Evolutionary conservation across 2,329 filamentous ascomycete genomes (phyloP).

Genomic region (Hymenoscyphus fructigenus): DNA sequence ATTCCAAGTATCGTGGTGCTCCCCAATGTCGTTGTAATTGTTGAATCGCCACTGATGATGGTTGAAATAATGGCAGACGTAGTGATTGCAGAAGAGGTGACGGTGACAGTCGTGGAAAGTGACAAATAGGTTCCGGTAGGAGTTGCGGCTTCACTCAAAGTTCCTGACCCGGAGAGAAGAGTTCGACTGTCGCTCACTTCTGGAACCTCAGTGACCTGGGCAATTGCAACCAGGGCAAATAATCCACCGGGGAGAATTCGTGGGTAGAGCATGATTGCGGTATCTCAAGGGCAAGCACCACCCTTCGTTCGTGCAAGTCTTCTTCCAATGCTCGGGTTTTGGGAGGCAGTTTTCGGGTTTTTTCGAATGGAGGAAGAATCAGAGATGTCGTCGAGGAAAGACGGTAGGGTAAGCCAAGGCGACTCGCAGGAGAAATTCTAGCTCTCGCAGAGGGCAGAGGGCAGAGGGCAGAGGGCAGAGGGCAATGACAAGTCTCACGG

Average conservation of each 20-base stretch:
- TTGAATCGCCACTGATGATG: constrained; percentile 27
- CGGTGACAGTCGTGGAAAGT: constrained; percentile 38
- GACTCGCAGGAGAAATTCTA: not conserved
- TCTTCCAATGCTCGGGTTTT: not conserved
- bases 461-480: too few species aligned
- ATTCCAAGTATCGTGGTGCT: constrained; percentile 32
- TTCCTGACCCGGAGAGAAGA: constrained; percentile 21
- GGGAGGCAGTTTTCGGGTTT: not conserved
- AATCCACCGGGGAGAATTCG: constrained; percentile 29
- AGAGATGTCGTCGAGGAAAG: not conserved
- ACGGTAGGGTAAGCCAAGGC: not conserved
- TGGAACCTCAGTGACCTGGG: constrained; percentile 18
- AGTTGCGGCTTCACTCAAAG: constrained; percentile 28
- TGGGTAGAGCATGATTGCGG: constrained; percentile 27
- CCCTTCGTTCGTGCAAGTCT: not conserved
- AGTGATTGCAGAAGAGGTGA: constrained; percentile 29
- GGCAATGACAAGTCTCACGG: not conserved
- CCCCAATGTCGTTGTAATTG: constrained; percentile 29
- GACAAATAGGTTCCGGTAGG: constrained; percentile 42
- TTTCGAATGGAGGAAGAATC: not conserved
- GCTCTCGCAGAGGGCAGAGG: not conserved
- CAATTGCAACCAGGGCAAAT: constrained; percentile 33
- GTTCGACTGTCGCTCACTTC: constrained; percentile 18
- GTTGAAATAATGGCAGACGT: constrained; percentile 31
- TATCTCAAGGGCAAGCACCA: not conserved